Base-by-base conservation (phyloP, 129 eudicot species). In the Daucus carota region DNA sequence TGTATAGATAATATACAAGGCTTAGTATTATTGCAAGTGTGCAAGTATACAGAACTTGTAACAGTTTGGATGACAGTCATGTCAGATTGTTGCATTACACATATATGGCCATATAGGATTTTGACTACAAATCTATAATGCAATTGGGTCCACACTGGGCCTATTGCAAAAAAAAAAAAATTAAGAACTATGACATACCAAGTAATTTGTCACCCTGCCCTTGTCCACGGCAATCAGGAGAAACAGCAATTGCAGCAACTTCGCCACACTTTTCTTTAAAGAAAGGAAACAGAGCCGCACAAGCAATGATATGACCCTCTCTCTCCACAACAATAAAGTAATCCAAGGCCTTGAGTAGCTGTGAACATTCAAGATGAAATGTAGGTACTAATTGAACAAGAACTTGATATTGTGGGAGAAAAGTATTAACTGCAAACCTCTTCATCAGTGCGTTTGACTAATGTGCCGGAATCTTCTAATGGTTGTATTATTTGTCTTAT, bases 201-300 rank as follows among this genome's bases (percentile, higher is more conserved):
- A 91, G 97, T 80, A 94, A 85, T 68, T 94, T 94, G 84, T 94
- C 98, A 73, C 98, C 98, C 83, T 87, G 98, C 45, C 98, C 98
- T 86, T 89, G 97, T 42, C 97, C 98, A 62, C 98, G 92, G 78
- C 98, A 94, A 31, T 94, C 97, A 15, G 97, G 97, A 78, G 98
- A 94, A 83, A 94, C 98, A 75, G 98, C 98, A 75, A 94, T 86
- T 31, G 97, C 96, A 76, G 98, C 98, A 76, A 94, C 90, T 79
- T 94, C 98, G 38, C 87, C 97, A 72, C 97, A 89, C 65, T 91
- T 94, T 10, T 91, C 97, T 71, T 87, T 80, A 76, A 81, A 83
- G 74, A 83, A 91, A 18, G 98, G 97, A 75, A 91, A 86, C 36
- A 94, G 86, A 81, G 98, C 98, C 75, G 96, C 90, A 82, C 97